phyloP scores from a whole-genome alignment of 192 early-diverging fungal species.

The Linnemannia schmuckeri region DNA sequence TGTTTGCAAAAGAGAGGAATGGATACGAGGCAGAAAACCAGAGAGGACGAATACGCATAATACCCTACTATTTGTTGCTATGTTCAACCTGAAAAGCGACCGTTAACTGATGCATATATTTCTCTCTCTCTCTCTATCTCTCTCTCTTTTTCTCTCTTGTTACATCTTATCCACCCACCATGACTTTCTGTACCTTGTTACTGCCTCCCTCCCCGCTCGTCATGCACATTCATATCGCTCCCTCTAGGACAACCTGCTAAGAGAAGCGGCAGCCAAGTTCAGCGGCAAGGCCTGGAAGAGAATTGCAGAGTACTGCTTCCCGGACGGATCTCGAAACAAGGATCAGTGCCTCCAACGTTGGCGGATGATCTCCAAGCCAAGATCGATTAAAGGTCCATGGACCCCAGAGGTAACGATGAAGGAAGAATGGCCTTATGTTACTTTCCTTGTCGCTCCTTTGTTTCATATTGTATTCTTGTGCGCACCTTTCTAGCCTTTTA shows the following conservation, averaged over 20 bases:
- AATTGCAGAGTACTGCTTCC: slow-evolving; percentile 52
- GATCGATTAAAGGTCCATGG: slow-evolving; percentile 57
- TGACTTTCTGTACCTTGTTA: neutral
- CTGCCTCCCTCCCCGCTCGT: neutral
- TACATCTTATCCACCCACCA: too few species aligned
- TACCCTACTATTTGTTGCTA: neutral
- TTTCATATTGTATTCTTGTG: neutral
- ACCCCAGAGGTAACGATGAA: slow-evolving; percentile 39
- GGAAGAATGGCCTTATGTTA: neutral
- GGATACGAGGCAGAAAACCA: neutral
- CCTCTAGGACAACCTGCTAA: slow-evolving; percentile 30
- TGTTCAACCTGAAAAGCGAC: neutral
- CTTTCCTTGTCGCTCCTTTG: neutral
- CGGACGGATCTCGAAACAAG: slow-evolving; percentile 44
- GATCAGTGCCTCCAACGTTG: slow-evolving; percentile 52
- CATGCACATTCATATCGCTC: neutral
- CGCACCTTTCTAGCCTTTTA: too few species aligned
- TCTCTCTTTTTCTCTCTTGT: neutral
- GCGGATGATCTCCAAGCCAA: slow-evolving; percentile 52
- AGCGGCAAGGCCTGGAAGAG: slow-evolving; percentile 50
- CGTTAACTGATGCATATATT: slow-evolving; percentile 4
- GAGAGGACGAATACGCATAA: neutral
- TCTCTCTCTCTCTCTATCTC: neutral
- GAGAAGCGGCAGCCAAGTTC: slow-evolving; percentile 40
- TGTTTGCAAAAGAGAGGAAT: neutral